A percentile compares a stretch with the other conserved stretches of the same genome.
phyloP scores from a whole-genome alignment of 768 basidiomycete genomes.

The Rhizopogon salebrosus region DNA sequence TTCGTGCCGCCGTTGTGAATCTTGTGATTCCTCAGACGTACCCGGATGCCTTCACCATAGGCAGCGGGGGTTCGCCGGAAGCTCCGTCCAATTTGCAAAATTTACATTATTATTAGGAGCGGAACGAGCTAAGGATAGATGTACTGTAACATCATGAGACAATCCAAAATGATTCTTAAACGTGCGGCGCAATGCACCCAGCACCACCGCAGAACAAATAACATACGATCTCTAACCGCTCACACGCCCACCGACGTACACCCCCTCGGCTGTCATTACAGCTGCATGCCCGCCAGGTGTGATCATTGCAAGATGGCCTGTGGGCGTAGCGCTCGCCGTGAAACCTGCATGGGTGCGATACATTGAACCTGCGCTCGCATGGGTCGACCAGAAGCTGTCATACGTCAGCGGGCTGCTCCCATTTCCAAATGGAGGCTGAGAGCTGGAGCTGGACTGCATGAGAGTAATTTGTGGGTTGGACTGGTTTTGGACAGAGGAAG shows the following conservation, averaged over 20 bases:
- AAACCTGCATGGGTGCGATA: constrained; percentile 27
- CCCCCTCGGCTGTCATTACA: constrained; percentile 27
- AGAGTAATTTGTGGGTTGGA: background rate
- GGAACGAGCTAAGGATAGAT: background rate
- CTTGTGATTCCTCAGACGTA: no score
- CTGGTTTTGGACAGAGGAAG: constrained; percentile 1
- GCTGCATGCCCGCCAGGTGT: constrained; percentile 27
- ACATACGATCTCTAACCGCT: background rate
- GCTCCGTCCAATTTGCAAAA: no score
- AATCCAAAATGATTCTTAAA: background rate
- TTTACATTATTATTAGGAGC: background rate
- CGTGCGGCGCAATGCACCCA: background rate
- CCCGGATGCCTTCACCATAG: no score
- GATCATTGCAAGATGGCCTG: constrained; percentile 27
- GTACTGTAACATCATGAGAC: background rate
- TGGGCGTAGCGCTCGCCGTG: constrained; percentile 17
- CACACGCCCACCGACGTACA: constrained; percentile 19
- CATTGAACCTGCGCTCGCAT: constrained; percentile 30
- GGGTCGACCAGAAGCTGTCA: constrained; percentile 61
- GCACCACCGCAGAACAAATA: background rate
- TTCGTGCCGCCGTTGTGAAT: no score
- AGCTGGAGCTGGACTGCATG: background rate
- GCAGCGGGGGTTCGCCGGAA: no score
- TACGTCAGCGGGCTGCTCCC: constrained; percentile 38
- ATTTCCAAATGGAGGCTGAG: constrained; percentile 21